Base-by-base conservation (phyloP, 139 green algal genomes). In the Picochlorum sp. region DNA sequence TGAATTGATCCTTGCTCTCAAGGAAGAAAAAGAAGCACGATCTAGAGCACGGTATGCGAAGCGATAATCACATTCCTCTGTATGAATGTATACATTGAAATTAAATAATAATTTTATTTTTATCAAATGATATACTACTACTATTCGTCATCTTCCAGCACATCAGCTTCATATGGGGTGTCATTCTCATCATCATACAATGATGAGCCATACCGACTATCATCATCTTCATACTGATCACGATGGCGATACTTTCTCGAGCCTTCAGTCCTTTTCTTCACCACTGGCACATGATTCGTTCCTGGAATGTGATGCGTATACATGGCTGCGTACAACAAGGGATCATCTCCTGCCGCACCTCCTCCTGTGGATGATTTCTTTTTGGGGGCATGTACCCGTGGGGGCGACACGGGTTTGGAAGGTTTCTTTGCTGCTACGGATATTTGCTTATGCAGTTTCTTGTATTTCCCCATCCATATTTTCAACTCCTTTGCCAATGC, bases 1-100 rank as follows among this genome's bases (percentile, higher is more conserved):
- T 1, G 56, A 86, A 24, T 77, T 90, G 50, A 62, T 91, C 56
- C 78, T 86, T 26, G 85, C 85, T 16, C 64, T 90, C 57, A 52
- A 84, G 56, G 79, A 91, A 73, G 15, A 13, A 11, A 28, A 49
- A 45, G n/a, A 62, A 21, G 47, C 16, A 21, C 47, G 2, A 7
- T 54, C 47, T 54, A 10, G 47, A 54, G n/a, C 16, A 21, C 47
- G 47, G 10, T 54, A 26, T 6, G 47, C 47, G 18, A 54, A 54
- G 15, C 47, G 47, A 54, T 54, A 13, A 54, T 21, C 34, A 41
- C 2, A 4, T 41, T 54, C 1, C 2, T 54, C n/a, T 21, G n/a
- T 26, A 54, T 6, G 3, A n/a, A 51, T 54, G 15, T 54, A 54
- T 24, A 54, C 47, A 54, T 26, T 9, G 15, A 54, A 54, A 20